Conservation (phyloP, 148 eudicot genomes). For the Rhododendron ovatum region DNA sequence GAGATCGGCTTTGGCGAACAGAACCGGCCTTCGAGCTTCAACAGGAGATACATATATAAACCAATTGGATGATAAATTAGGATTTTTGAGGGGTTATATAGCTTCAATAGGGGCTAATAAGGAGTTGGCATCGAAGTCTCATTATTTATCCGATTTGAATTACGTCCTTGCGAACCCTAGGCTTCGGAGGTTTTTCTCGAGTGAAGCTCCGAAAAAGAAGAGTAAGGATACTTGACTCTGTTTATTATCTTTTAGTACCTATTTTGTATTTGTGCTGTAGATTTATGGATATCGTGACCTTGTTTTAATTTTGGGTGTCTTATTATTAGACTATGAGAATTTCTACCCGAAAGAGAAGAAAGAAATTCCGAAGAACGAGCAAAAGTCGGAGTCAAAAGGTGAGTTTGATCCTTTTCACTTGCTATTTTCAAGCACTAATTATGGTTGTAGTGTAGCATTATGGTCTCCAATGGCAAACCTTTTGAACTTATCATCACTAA, state of each 20-base stretch:
- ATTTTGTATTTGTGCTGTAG: not conserved
- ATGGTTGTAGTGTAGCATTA: not conserved
- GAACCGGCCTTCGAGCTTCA: slow-evolving; percentile 20
- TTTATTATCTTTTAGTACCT: not conserved
- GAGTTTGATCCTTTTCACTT: not conserved
- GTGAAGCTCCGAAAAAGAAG: slow-evolving; percentile 74
- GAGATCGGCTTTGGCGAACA: slow-evolving; percentile 28
- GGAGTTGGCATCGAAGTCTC: slow-evolving; percentile 16
- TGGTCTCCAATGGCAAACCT: not conserved
- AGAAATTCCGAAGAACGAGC: slow-evolving; percentile 73
- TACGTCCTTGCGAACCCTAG: slow-evolving; percentile 46
- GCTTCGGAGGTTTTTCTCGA: slow-evolving; percentile 53
- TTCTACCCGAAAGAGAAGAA: slow-evolving; percentile 77
- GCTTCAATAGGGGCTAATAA: slow-evolving; percentile 42
- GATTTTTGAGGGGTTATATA: slow-evolving; percentile 62
- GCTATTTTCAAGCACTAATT: not conserved
- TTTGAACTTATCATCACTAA: not conserved
- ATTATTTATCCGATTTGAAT: slow-evolving; percentile 42
- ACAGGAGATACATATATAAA: slow-evolving; percentile 10
- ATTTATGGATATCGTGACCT: not conserved
- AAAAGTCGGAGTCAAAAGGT: slow-evolving; percentile 79
- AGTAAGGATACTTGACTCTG: slow-evolving; percentile 29
- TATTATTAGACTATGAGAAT: slow-evolving; percentile 64
- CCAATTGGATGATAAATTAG: slow-evolving; percentile 42
- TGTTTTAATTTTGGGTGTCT: slow-evolving; percentile 8